phyloP scores from a whole-genome alignment of 495 filamentous ascomycete species.

The Tuber borchii region DNA sequence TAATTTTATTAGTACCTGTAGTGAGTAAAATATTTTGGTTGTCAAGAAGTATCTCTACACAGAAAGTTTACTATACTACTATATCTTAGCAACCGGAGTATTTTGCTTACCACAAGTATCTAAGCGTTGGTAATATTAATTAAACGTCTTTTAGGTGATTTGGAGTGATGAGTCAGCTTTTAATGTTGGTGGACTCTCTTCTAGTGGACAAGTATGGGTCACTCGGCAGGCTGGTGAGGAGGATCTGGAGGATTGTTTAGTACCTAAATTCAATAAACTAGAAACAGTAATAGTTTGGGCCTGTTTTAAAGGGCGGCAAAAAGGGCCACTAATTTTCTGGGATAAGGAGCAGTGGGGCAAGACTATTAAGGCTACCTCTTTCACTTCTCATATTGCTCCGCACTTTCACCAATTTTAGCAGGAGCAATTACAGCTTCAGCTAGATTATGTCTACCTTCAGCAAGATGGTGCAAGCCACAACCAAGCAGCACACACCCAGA shows the following conservation, averaged over 20 bases:
- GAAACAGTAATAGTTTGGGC: neutral
- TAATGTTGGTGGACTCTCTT: neutral
- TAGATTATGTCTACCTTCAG: constrained; percentile 8
- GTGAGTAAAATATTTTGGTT: no score
- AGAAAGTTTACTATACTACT: no score
- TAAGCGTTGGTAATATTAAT: no score
- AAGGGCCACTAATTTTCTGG: constrained; percentile 14
- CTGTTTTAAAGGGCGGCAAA: neutral
- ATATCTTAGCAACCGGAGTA: no score
- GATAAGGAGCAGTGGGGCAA: constrained; percentile 11
- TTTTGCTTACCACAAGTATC: no score
- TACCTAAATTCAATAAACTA: neutral
- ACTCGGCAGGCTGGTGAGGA: neutral
- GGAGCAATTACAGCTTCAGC: neutral
- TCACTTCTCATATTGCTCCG: constrained; percentile 6
- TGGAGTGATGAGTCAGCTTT: neutral
- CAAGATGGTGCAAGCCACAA: neutral
- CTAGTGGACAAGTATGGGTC: neutral
- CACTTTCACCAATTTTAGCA: constrained; percentile 11
- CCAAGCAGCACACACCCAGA: neutral
- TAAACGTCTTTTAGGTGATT: neutral
- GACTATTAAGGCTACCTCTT: constrained; percentile 1
- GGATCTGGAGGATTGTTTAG: constrained; percentile 1
- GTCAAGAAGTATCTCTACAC: no score
- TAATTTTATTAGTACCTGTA: neutral